Percentiles rank a stretch among this genome's conserved stretches.
Conservation (phyloP, 1,284 basidiomycete species). For the Golubevia pallescens region DNA sequence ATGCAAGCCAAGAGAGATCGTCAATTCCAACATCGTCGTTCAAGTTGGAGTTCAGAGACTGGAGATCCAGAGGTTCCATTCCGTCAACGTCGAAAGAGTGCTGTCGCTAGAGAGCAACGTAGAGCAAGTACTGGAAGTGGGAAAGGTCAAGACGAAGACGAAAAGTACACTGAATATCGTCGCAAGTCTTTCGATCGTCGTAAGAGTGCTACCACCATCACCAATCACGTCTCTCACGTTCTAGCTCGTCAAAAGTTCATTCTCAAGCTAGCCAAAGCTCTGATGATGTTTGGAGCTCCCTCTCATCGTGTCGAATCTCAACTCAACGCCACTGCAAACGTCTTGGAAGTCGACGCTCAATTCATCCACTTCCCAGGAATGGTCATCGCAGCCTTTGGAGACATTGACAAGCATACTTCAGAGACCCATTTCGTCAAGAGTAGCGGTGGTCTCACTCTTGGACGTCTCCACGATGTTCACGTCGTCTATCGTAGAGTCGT, state of each 20-base stretch:
- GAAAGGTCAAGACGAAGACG: conserved; percentile 10
- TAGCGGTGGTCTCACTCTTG: conserved; percentile 75
- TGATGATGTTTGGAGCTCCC: conserved; percentile 81
- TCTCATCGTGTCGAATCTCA: conserved; percentile 85
- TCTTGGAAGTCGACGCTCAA: conserved; percentile 77
- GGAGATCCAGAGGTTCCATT: conserved; percentile 15
- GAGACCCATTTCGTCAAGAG: conserved; percentile 81
- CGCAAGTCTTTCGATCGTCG: conserved; percentile 14
- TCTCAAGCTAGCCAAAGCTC: conserved; percentile 77
- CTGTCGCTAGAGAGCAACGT: conserved; percentile 2
- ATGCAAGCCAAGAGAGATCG: conserved; percentile 14
- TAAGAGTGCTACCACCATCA: conserved; percentile 17
- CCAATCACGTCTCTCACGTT: conserved; percentile 48
- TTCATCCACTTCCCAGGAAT: conserved; percentile 70
- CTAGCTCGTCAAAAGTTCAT: conserved; percentile 80
- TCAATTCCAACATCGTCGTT: conserved; percentile 10
- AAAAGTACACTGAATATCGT: conserved; percentile 3
- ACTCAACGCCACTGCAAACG: conserved; percentile 77
- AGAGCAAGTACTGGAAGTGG: conserved; percentile 7
- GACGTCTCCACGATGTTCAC: conserved; percentile 53
- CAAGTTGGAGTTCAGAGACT: conserved; percentile 18
- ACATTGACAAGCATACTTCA: conserved; percentile 66
- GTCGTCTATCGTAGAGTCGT: conserved; percentile 78
- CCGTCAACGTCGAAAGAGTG: conserved; percentile 3
- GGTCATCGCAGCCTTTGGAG: conserved; percentile 38